Evolutionary conservation across 2,329 filamentous ascomycete species (phyloP), one percentile per base, ranked within the genome.

Genomic region (Diaporthe citri): DNA sequence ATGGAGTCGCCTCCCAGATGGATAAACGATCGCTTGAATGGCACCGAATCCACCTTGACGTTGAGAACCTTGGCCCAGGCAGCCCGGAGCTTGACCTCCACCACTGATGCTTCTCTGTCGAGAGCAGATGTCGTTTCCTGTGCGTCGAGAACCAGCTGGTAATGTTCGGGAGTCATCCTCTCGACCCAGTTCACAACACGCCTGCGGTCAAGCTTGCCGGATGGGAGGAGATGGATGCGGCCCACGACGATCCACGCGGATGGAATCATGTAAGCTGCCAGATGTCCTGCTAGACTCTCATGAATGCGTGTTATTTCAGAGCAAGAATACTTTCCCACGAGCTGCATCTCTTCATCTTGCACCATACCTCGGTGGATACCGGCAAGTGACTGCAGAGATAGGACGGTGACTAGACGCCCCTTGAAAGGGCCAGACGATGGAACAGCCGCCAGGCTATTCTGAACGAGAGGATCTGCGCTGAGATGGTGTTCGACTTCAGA

Each of bases 1-100:
- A 92, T 89, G 0, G 90, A 92, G 80, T 91, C 90, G 34, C 90
- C 90, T 1, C 90, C 90, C 0, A 91, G 84, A 6, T 86, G 85
- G 84, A 92, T 91, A 81, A 92, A 92, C 80, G 88, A 90, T 78
- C 91, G 87, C 15, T 90, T 86, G 1, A 87, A 81, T 1, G 87
- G 84, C 22, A 91, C 55, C 17, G 69, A 20, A 25, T 60, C 69
- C 4, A 43, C 69, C 5, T 59, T 25, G 28, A 51, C 8, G 17
- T 71, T 46, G 55, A 71, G 46, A 7, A 62, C 59, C 59, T 62
- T 62, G 59, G 59, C 59, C 36, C 36, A 62, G n/a, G 59, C 59
- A 28, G 59, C 36, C 59, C 59, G 59, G 22, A 62, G 59, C 36
- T 22, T 43, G 39, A 43, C 13, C n/a, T 62, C 59, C 39, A 43